phyloP scores from a whole-genome alignment of 2,329 filamentous ascomycete genomes.

The Aphanoascus verrucosus region DNA sequence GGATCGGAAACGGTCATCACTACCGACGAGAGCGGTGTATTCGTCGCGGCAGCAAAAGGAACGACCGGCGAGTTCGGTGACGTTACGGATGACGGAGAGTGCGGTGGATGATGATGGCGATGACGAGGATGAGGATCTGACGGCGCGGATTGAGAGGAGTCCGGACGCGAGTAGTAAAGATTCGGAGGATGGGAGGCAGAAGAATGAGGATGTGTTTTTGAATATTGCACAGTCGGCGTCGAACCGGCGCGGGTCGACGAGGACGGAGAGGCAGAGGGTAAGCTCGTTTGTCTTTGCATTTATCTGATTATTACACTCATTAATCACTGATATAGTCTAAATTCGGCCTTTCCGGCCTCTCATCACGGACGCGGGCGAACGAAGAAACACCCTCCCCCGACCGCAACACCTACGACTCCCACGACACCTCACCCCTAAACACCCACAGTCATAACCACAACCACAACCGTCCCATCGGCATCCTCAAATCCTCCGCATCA shows the following conservation, averaged over 20 bases:
- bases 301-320: background rate
- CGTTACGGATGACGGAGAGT: slow-evolving; percentile 12
- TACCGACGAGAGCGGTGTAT: slow-evolving; percentile 20
- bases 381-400: slow-evolving; percentile 32
- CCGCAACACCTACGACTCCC: slow-evolving; percentile 23
- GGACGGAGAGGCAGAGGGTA: slow-evolving; percentile 26
- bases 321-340: slow-evolving; percentile 23
- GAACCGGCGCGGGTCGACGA: slow-evolving; percentile 28
- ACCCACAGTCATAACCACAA: too few species aligned
- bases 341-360: slow-evolving; percentile 29
- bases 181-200: slow-evolving; percentile 29
- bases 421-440: slow-evolving; percentile 24
- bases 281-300: background rate
- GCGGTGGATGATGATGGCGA: slow-evolving; percentile 21
- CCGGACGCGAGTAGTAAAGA: slow-evolving; percentile 21
- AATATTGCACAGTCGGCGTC: slow-evolving; percentile 38
- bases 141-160: slow-evolving; percentile 5
- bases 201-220: slow-evolving; percentile 38
- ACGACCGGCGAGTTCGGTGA: slow-evolving; percentile 12
- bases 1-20: slow-evolving; percentile 18
- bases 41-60: slow-evolving; percentile 16
- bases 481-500: slow-evolving; percentile 25
- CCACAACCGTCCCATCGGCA: slow-evolving; percentile 20
- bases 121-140: slow-evolving; percentile 17
- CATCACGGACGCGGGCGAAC: slow-evolving; percentile 25